Evolutionary conservation across 192 early-diverging fungal genomes (phyloP), one percentile per base, ranked within the genome.

Genomic region (Rhizophagus prolifer): DNA sequence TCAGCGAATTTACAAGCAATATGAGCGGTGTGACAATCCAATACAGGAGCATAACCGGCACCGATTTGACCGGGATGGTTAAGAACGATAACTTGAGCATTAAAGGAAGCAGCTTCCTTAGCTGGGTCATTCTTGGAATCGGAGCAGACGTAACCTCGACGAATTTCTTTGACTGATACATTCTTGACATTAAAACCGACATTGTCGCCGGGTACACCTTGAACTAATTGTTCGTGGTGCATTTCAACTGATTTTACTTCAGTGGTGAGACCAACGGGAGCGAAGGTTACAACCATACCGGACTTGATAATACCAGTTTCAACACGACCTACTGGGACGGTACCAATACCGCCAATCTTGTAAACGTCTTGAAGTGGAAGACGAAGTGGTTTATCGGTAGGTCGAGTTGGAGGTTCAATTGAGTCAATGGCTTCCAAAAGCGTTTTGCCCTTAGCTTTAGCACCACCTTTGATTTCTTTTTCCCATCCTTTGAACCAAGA

Each of bases 131-230:
- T 95, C 93, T 97, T 97, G 85, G 93, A 94, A 92, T 97, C 95
- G 76, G 93, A 94, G 90, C 91, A 92, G 88, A 97, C 95, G 86
- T 92, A 89, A 84, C 95, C 96, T 91, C 95, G 94, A 81, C 95
- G 95, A 88, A 97, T 97, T 84, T 96, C 94, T 92, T 95, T 97
- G 87, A 94, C 94, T 75, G 94, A 95, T 63, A 96, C 94, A 92
- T 95, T 95, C 95, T 95, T 98, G 89, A 97, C 91, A 93, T 97
- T 97, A 92, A 98, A 95, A 83, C 95, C 96, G 82, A 98, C 95
- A 92, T 97, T 95, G 92, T 98, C 96, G 79, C 96, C 96, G 78
- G 96, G 94, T 71, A 87, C 85, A 88, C 93, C 94, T 88, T 97
- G 90, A 75, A 81, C 81, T 80, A 97, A 89, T 79, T 90, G 84